Base-by-base conservation (phyloP, 306 rosid genomes). In the Neltuma alba region DNA sequence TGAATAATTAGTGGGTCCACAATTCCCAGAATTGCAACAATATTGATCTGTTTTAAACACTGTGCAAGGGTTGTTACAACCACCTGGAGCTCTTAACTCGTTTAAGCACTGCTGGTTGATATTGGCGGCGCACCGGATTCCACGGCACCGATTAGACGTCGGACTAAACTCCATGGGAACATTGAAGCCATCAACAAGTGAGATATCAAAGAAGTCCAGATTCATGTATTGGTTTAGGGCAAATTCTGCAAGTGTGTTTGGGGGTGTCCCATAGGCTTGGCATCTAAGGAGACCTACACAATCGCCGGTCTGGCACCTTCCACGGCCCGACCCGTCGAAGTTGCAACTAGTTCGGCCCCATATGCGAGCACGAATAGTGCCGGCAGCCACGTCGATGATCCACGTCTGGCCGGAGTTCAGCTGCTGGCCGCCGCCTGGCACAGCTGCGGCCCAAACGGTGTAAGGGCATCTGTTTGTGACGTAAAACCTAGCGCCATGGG, bases 281-380 rank as follows among this genome's bases (percentile, higher is more conserved):
- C 91, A 89, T 4, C 11, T 34, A 0, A 86, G 80, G 10, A 23
- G 33, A 1, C 45, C 75, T 0, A 89, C 89, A 0, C 93, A 92
- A 28, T 90, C 97, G 0, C 96, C 93, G 0, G 96, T 90, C 27
- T 74, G 58, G 47, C 97, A 92, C 0, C 0, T 45, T 7, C 93
- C 93, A 0, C 38, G 82, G 1, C 93, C 91, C 0, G 79, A 41
- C 0, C 73, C 76, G 20, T 87, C 89, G 11, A 89, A 90, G 60
- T 11, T 83, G 86, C 97, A 90, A 0, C 25, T 57, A 33, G 63
- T 90, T 44, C 92, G 88, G 0, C 86, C 86, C 92, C 92, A 90
- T 21, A 90, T 83, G 31, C 91, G 84, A 13, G 52, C 87, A 0
- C 6, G 6, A 0, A 7, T 4, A 0, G 86, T 60, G 63, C 89